phyloP scores from a whole-genome alignment of 2,329 filamentous ascomycete genomes.

The Cladobotryum mycophilum region DNA sequence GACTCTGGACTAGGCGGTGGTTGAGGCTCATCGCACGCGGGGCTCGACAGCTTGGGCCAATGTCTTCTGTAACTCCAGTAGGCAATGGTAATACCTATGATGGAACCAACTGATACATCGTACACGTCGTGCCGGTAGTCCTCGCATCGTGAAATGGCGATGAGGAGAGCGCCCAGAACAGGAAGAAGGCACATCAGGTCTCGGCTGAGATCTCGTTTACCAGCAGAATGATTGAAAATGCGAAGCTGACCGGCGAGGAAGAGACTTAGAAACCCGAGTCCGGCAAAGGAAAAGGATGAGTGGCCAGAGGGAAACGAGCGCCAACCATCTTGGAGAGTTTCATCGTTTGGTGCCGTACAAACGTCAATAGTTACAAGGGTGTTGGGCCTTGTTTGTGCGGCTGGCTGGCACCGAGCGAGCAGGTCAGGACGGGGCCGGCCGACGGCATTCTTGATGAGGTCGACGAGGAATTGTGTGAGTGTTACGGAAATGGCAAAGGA shows the following conservation, averaged over 20 bases:
- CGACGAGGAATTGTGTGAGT: conserved; percentile 76
- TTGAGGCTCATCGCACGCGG: conserved; percentile 52
- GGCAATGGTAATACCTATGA: conserved; percentile 53
- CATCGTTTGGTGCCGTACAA: conserved; percentile 65
- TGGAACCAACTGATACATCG: conserved; percentile 57
- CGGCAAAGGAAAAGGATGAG: conserved; percentile 71
- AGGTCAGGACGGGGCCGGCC: conserved; percentile 63
- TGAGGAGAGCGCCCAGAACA: conserved; percentile 56
- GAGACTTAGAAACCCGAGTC: conserved; percentile 66
- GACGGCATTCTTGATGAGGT: conserved; percentile 84
- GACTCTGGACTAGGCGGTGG: conserved; percentile 37
- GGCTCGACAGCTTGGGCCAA: conserved; percentile 50
- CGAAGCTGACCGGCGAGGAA: conserved; percentile 63
- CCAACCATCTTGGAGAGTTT: conserved; percentile 75
- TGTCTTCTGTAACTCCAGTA: conserved; percentile 63
- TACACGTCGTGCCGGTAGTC: conserved; percentile 68
- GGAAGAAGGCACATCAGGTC: conserved; percentile 53
- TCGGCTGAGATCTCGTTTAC: conserved; percentile 47
- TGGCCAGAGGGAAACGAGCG: conserved; percentile 78
- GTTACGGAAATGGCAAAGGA: conserved; percentile 72
- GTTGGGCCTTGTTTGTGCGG: conserved; percentile 38
- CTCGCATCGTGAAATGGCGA: conserved; percentile 62
- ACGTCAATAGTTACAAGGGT: conserved; percentile 58
- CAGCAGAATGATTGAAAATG: conserved; percentile 43
- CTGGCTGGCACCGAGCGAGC: conserved; percentile 73